Percentiles rank a stretch among this genome's conserved stretches.
phyloP scores from a whole-genome alignment of 2,329 filamentous ascomycete genomes.

The Lomentospora prolificans region DNA sequence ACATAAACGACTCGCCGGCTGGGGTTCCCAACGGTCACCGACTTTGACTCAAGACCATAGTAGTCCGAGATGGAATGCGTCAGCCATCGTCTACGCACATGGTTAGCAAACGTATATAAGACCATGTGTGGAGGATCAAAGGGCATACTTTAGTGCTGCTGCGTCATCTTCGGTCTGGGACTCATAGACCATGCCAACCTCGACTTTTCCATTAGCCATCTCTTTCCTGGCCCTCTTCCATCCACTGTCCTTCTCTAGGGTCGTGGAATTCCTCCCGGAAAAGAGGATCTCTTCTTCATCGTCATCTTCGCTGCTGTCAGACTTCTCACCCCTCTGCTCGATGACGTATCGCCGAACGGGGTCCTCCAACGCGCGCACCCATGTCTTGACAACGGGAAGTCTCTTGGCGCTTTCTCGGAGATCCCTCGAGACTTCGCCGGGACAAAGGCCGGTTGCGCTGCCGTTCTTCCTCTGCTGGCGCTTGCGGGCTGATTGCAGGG shows the following conservation, averaged over 20 bases:
- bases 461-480: slow-evolving; percentile 32
- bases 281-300: slow-evolving; percentile 77
- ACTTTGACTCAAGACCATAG: slow-evolving; percentile 80
- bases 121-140: slow-evolving; percentile 1
- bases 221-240: slow-evolving; percentile 44
- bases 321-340: slow-evolving; percentile 25
- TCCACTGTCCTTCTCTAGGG: slow-evolving; percentile 25
- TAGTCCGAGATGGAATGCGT: slow-evolving; percentile 88
- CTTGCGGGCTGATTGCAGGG: slow-evolving; percentile 32
- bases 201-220: slow-evolving; percentile 47
- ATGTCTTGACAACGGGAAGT: slow-evolving; percentile 63
- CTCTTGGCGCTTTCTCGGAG: slow-evolving; percentile 74
- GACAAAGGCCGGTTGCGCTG: slow-evolving; percentile 31
- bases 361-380: slow-evolving; percentile 77
- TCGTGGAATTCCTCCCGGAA: slow-evolving; percentile 54
- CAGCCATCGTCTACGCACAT: slow-evolving; percentile 65
- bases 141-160: slow-evolving; percentile 69
- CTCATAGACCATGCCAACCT: slow-evolving; percentile 67
- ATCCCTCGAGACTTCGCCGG: slow-evolving; percentile 63
- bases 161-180: slow-evolving; percentile 63
- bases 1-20: slow-evolving; percentile 75
- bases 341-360: slow-evolving; percentile 71
- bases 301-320: slow-evolving; percentile 23
- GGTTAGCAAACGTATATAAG: slow-evolving; percentile 8
- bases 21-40: slow-evolving; percentile 61